Base-by-base conservation (phyloP, 352 stramenopile genomes). In the Phytopythium oedochilum region DNA sequence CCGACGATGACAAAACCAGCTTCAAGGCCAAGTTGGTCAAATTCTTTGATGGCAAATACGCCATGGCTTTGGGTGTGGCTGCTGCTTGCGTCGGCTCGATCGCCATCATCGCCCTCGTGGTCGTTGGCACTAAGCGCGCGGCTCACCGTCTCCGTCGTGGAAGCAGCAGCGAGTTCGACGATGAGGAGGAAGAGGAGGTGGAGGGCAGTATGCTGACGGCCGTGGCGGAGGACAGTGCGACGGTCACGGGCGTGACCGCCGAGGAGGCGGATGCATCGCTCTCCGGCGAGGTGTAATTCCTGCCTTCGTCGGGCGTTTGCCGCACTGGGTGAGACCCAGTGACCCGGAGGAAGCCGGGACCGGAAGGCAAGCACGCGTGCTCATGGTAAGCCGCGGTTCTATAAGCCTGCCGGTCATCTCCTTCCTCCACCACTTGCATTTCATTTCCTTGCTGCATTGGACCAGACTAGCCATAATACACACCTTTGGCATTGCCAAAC, bases 121-220 rank as follows among this genome's bases (percentile, higher is more conserved):
- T 39, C 5, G 29, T 54, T 9, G 32, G 29, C 32, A 34, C 32
- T 22, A 54, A 44, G 32, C 47, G 47, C 14, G 47, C 47, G n/a
- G 31, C 22, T 26, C 47, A 32, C 22, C 29, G 47, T 23, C 18
- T 54, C 2, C 29, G 29, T 32, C 47, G 47, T 8, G 29, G 29
- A 23, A 42, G 47, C 29, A 43, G n/a, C 47, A 54, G 32, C 47
- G 31, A 40, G 32, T 44, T 23, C 20, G 31, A 54, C n/a, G 29
- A 43, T 2, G 47, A 54, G 29, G 47, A 53, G 29, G 46, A 53
- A 1, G 46, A 53, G 5, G 43, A 50, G 10, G 47, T 34, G 25
- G 47, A 54, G 45, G 28, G 45, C 45, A 52, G 45, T n/a, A 18
- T 52, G n/a, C 47, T 40, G 20, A 18, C 47, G 22, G 47, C 31